Percentiles rank a stretch among this genome's conserved stretches.
Evolutionary conservation across 2,329 filamentous ascomycete species (phyloP).

Genomic region (Bertia moriformis): DNA sequence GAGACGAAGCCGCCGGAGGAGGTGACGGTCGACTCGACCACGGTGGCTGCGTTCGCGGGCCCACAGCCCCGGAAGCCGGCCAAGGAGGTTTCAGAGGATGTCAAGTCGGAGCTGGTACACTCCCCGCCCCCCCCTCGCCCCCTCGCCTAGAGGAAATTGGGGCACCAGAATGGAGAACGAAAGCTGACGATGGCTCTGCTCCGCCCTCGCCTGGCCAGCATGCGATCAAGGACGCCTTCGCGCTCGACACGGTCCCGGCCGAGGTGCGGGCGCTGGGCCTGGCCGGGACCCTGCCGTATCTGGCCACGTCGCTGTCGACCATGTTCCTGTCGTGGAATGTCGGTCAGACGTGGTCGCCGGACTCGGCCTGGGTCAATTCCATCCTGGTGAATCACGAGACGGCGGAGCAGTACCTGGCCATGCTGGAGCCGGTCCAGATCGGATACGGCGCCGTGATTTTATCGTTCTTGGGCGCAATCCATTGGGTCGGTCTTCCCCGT

Average conservation of each 20-base stretch:
- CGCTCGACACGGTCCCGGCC: constrained; percentile 46
- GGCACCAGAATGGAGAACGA: too few relatives aligned
- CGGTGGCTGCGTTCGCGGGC: constrained; percentile 27
- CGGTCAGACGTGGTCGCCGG: constrained; percentile 45
- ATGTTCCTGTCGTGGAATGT: constrained; percentile 73
- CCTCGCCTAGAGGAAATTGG: too few relatives aligned
- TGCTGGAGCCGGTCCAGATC: constrained; percentile 76
- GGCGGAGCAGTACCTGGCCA: constrained; percentile 55
- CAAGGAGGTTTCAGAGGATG: constrained; percentile 14
- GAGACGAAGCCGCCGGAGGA: constrained; percentile 35
- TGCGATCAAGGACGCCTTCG: constrained; percentile 56
- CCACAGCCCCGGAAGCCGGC: constrained; percentile 5
- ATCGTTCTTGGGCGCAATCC: constrained; percentile 83
- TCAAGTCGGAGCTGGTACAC: constrained; percentile 41
- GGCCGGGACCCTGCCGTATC: constrained; percentile 71
- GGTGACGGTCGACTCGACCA: constrained; percentile 43
- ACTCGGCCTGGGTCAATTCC: constrained; percentile 51
- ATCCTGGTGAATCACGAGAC: constrained; percentile 54
- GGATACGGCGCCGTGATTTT: constrained; percentile 87
- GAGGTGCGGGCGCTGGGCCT: constrained; percentile 56
- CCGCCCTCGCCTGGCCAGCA: constrained; percentile 22
- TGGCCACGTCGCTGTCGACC: constrained; percentile 70
- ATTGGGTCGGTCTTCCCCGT: constrained; percentile 55
- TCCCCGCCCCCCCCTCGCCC: neutral
- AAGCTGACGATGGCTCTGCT: constrained; percentile 1